Conservation (phyloP, 2,329 filamentous ascomycete species). For the Fusarium euwallaceae region DNA sequence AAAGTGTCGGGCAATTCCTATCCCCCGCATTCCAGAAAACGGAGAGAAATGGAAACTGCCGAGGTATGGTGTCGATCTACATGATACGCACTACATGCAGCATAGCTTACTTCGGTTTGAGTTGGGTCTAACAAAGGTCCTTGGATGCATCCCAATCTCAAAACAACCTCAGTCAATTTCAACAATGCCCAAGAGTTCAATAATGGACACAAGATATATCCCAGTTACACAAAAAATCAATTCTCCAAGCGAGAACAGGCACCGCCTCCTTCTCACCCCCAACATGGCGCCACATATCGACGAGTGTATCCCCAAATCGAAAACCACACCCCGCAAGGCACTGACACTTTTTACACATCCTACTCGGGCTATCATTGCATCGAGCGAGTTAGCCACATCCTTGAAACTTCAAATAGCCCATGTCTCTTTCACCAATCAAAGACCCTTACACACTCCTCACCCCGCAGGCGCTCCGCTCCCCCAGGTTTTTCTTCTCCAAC, state of each 20-base stretch:
- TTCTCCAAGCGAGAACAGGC: neutral
- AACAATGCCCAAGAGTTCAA: neutral
- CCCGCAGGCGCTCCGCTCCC: constrained; percentile 25
- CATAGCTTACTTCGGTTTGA: neutral
- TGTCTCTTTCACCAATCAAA: constrained; percentile 15
- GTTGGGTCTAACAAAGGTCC: neutral
- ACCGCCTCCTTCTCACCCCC: neutral
- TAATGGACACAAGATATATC: neutral
- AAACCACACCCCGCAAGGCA: neutral
- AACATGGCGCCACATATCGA: constrained; percentile 1
- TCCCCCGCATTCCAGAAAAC: constrained; percentile 23
- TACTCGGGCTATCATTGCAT: constrained; percentile 39
- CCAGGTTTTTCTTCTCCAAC: constrained; percentile 42
- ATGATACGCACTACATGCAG: constrained; percentile 2
- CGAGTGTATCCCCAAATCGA: neutral
- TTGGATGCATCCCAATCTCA: neutral
- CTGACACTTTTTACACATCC: neutral
- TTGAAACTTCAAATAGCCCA: neutral
- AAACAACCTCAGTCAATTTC: neutral
- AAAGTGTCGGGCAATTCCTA: neutral
- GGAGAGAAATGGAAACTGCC: constrained; percentile 10
- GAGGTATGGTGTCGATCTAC: constrained; percentile 18
- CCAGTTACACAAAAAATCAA: neutral
- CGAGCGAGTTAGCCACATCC: constrained; percentile 15
- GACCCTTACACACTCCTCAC: constrained; percentile 20